Conservation (phyloP, 352 stramenopile species). For the Achlya hypogyna region DNA sequence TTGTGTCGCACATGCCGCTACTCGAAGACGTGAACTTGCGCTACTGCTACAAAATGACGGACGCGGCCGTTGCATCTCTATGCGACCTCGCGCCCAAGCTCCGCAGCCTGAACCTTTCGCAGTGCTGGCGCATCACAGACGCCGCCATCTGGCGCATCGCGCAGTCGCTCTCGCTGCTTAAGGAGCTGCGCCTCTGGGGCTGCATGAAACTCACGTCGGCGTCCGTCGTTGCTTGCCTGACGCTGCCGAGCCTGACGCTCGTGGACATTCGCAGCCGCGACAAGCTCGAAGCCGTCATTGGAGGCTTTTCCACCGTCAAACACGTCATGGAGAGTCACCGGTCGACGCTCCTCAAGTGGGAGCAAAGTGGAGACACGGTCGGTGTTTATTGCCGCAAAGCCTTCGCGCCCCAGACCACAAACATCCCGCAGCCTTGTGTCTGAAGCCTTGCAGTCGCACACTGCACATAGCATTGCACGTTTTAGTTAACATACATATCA, state of each 20-base stretch:
- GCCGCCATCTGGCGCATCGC: constrained; percentile 52
- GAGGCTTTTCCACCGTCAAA: constrained; percentile 58
- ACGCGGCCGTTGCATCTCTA: constrained; percentile 44
- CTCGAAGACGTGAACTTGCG: constrained; percentile 68
- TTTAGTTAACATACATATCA: no score
- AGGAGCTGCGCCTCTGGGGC: constrained; percentile 71
- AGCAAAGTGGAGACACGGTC: constrained; percentile 44
- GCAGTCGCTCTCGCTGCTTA: constrained; percentile 37
- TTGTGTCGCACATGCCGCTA: constrained; percentile 34
- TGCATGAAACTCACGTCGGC: constrained; percentile 74
- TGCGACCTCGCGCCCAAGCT: constrained; percentile 40
- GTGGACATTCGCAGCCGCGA: constrained; percentile 73
- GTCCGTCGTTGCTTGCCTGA: constrained; percentile 55
- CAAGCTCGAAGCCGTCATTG: constrained; percentile 68
- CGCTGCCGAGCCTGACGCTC: constrained; percentile 47
- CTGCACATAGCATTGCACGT: no score
- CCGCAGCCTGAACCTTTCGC: constrained; percentile 66
- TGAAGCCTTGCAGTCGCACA: not conserved
- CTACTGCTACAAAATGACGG: constrained; percentile 83
- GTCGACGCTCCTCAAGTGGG: constrained; percentile 55
- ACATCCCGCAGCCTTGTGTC: not conserved
- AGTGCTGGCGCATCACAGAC: constrained; percentile 74
- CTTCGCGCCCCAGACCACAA: not conserved
- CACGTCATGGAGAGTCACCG: constrained; percentile 70
- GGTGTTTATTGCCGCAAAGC: constrained; percentile 60